Evolutionary conservation across 352 stramenopile species (phyloP).

Genomic region (Globisporangium takayamanum): DNA sequence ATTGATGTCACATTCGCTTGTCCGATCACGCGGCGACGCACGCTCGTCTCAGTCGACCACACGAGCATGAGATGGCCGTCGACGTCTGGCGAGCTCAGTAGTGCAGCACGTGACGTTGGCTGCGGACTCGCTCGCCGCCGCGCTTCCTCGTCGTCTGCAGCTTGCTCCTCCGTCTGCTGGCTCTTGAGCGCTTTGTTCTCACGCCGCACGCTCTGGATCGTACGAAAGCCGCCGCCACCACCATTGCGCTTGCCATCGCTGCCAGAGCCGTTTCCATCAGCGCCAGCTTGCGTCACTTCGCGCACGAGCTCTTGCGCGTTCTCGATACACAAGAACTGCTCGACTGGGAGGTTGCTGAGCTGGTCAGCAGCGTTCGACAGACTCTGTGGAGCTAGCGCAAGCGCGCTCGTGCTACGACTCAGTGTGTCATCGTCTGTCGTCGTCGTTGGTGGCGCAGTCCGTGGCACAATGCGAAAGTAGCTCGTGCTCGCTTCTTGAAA

Average conservation of each 20-base stretch:
- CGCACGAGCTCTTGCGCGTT: constrained; percentile 47
- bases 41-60: constrained; percentile 43
- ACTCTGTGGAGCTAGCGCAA: constrained; percentile 16
- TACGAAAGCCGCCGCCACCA: constrained; percentile 52
- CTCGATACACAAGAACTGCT: constrained; percentile 75
- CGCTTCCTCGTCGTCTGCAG: neutral
- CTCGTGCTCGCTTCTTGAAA: constrained; percentile 69
- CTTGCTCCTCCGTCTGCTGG: constrained; percentile 1
- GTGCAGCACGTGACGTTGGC: constrained; percentile 48
- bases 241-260: constrained; percentile 26
- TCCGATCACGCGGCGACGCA: constrained; percentile 28
- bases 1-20: constrained; percentile 62
- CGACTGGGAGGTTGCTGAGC: constrained; percentile 31
- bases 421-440: neutral
- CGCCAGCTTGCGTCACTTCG: constrained; percentile 5
- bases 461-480: constrained; percentile 65
- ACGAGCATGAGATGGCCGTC: constrained; percentile 64
- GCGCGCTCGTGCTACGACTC: neutral
- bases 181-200: constrained; percentile 77
- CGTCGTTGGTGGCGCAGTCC: neutral
- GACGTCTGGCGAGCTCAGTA: constrained; percentile 40
- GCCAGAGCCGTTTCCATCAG: constrained; percentile 18
- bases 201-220: constrained; percentile 81
- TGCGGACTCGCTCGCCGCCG: constrained; percentile 23
- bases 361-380: constrained; percentile 13